Base-by-base conservation (phyloP, 2,329 filamentous ascomycete genomes). In the Clathrospora elynae region DNA sequence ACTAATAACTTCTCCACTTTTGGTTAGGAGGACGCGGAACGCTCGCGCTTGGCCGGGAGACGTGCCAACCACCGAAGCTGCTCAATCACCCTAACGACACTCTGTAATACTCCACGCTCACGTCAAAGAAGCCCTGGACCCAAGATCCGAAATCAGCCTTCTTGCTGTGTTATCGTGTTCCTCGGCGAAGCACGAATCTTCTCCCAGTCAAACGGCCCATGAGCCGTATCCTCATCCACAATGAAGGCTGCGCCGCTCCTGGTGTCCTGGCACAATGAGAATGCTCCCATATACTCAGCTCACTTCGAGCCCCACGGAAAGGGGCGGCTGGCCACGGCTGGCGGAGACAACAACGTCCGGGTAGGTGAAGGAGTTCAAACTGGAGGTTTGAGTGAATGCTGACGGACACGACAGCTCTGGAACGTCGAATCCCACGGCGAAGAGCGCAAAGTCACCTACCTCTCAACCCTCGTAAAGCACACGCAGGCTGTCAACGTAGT, bases 231-330 rank as follows among this genome's bases (percentile, higher is more conserved):
- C 32, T 17, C 43, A 28, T 40, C 47, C 60, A 61, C 42, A 28
- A 99, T 99, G 93, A 97, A 95, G 82, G 91, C 90, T 68, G 86
- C 90, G 66, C 92, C 93, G 61, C 81, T 99, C 60, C 92, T 97
- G 68, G 92, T 99, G 75, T 90, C 95, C 78, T 99, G 93, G 93
- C 95, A 99, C 74, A 89, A 96, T 72, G 89, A 96, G 68, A 96
- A 95, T 75, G 85, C 89, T 62, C 93, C 93, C 46, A 91, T 99
- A 70, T 99, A 97, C 76, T 96, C 92, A 29, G 90, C 90, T 59
- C 92, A 97, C 72, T 99, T 97, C 70, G 92, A 99, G 70, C 89
- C 89, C 33, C 81, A 89, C 66, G 90, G 90, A 53, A 96, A 93
- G 71, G 90, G 90, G 39, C 85, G 93, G 63, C 77, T 99, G 52